Evolutionary conservation across 2,329 filamentous ascomycete species (phyloP).

Genomic region (Calcarisporium arbuscula): DNA sequence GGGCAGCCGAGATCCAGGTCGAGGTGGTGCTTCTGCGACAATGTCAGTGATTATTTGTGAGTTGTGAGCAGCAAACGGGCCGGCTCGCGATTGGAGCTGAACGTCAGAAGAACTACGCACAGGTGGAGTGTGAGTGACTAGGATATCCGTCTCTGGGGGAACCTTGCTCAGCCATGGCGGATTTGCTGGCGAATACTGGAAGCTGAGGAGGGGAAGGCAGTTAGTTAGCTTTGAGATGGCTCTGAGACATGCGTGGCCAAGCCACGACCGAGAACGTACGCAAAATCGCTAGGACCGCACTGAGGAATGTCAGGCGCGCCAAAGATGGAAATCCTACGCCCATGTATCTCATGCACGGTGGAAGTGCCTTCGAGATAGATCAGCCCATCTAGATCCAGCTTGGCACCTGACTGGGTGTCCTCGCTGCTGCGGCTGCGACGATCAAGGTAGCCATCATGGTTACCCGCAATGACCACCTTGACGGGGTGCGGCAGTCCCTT

Average conservation of each 20-base stretch:
- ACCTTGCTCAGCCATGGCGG: slow-evolving; percentile 70
- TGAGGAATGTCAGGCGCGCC: slow-evolving; percentile 75
- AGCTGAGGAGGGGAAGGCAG: slow-evolving; percentile 34
- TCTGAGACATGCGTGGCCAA: background rate
- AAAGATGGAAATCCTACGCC: slow-evolving; percentile 56
- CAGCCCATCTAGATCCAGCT: slow-evolving; percentile 60
- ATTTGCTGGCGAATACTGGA: slow-evolving; percentile 61
- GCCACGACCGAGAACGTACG: slow-evolving; percentile 24
- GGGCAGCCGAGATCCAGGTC: slow-evolving; percentile 66
- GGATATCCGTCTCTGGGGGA: slow-evolving; percentile 66
- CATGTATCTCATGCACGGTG: slow-evolving; percentile 56
- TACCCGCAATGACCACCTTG: slow-evolving; percentile 79
- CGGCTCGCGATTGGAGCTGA: too few species aligned
- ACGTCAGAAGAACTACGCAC: slow-evolving; percentile 25
- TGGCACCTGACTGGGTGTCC: slow-evolving; percentile 45
- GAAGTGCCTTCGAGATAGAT: slow-evolving; percentile 69
- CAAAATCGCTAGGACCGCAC: slow-evolving; percentile 66
- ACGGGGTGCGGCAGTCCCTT: slow-evolving; percentile 64
- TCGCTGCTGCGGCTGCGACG: slow-evolving; percentile 49
- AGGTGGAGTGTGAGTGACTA: slow-evolving; percentile 78
- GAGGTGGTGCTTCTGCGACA: slow-evolving; percentile 54
- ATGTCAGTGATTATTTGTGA: slow-evolving; percentile 3
- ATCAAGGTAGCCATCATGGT: slow-evolving; percentile 87
- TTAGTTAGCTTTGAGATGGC: background rate
- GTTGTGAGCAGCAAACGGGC: background rate